Base-by-base conservation (phyloP, 495 filamentous ascomycete species). In the Aspergillus hancockii region DNA sequence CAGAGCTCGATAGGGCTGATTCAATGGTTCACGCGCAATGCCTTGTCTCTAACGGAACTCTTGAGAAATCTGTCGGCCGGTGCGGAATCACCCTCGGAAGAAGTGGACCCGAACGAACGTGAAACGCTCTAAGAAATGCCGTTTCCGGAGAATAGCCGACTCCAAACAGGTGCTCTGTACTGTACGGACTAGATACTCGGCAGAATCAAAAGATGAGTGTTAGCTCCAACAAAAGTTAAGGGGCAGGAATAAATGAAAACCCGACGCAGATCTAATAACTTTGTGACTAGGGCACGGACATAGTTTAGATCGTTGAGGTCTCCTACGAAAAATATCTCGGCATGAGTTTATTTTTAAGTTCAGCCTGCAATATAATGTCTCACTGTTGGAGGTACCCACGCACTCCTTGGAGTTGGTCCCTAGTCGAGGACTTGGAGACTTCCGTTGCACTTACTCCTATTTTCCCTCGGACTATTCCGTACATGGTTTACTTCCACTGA, bases 111-210 rank as follows among this genome's bases (percentile, higher is more conserved):
- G 19, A 47, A 23, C 3, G 8, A 23, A 47, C 13, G 12, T 47
- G 43, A 47, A 47, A 47, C 43, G 21, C 18, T 23, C 43, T 47
- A 47, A 47, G 23, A 22, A 47, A n/a, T 47, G 19, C 19, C 43
- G 43, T 4, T 23, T 23, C 18, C 43, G 19, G 21, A 22, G 19
- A 47, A 47, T 47, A 22, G 43, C 43, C 43, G 43, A 23, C 21
- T 3, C 13, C 38, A 14, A 41, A 6, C n/a, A 7, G 13, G n/a
- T 12, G 38, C 9, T 6, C 38, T 14, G 13, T 3, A n/a, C n/a
- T n/a, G n/a, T n/a, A n/a, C n/a, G n/a, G n/a, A n/a, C n/a, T n/a
- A n/a, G n/a, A n/a, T n/a, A n/a, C n/a, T n/a, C n/a, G n/a, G n/a
- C 2, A 41, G 16, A 41, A 14, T 14, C 16, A n/a, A 14, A 14